These are phyloP conservation scores for Nannochloris sp. DNA, from an alignment of 139 green algal genomes.

Conservation along the genomic window DNA sequence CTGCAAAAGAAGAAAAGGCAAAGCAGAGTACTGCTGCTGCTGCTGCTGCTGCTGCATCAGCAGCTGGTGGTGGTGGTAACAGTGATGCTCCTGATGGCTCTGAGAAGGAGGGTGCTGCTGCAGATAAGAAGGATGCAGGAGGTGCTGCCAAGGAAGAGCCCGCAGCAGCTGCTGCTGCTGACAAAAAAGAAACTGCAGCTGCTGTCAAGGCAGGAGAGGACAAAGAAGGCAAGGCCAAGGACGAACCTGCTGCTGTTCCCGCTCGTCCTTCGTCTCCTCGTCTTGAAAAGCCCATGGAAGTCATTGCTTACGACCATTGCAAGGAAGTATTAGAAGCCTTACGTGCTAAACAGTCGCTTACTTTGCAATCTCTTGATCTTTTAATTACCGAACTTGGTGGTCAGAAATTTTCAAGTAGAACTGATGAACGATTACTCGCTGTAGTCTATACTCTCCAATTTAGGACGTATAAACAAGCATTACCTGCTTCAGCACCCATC, in stretches of 20 bases:
- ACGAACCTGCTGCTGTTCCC: background rate
- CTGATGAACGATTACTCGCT: constrained; percentile 88
- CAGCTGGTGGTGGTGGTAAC: too few species aligned
- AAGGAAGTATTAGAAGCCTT: constrained; percentile 72
- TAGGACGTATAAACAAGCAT: constrained; percentile 77
- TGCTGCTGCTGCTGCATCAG: background rate
- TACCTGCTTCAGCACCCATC: constrained; percentile 52
- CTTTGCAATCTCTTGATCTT: constrained; percentile 27
- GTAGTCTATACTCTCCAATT: constrained; percentile 91
- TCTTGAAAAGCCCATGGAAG: constrained; percentile 45
- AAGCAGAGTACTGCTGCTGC: constrained; percentile 9
- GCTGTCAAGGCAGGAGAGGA: constrained; percentile 13
- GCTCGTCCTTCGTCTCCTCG: constrained; percentile 3
- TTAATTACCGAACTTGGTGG: constrained; percentile 42
- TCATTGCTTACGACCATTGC: constrained; percentile 28
- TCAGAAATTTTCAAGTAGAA: constrained; percentile 63
- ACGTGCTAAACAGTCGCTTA: constrained; percentile 28
- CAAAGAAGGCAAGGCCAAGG: background rate
- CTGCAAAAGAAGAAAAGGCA: constrained; percentile 6
- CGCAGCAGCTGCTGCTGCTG: constrained; percentile 8
- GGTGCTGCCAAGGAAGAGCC: too few species aligned
- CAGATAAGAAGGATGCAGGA: constrained; percentile 10
- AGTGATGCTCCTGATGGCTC: background rate
- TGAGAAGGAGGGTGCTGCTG: background rate
- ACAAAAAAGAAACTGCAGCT: background rate